Conservation (phyloP, 306 rosid species). For the Geum urbanum region DNA sequence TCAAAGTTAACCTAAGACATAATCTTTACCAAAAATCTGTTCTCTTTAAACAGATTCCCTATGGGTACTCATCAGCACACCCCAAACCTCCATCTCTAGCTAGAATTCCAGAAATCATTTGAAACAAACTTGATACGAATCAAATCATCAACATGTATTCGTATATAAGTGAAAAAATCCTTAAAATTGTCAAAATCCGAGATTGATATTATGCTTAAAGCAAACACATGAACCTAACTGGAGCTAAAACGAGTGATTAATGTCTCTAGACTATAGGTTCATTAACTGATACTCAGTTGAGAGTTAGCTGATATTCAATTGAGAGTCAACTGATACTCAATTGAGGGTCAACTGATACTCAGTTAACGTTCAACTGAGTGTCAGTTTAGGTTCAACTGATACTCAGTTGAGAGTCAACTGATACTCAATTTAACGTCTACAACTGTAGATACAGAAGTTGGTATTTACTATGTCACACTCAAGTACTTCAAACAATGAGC, state of each 20-base stretch:
- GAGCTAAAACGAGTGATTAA: background rate
- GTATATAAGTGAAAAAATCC: background rate
- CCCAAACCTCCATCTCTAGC: background rate
- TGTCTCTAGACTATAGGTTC: too few species aligned
- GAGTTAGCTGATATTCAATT: too few species aligned
- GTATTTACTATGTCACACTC: background rate
- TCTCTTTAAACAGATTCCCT: background rate
- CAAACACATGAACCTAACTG: background rate
- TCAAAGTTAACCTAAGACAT: background rate
- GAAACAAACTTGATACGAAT: background rate
- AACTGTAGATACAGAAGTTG: background rate
- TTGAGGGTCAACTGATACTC: too few species aligned
- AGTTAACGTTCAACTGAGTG: too few species aligned
- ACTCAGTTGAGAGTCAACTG: too few species aligned
- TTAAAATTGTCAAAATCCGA: background rate
- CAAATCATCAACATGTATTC: background rate
- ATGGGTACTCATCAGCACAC: background rate
- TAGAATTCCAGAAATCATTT: background rate
- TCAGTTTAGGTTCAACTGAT: too few species aligned
- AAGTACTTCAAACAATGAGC: too few species aligned
- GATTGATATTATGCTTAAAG: background rate
- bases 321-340: too few species aligned
- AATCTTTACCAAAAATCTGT: background rate
- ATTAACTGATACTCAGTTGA: too few species aligned
- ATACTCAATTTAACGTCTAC: too few species aligned